Conservation (phyloP, 257 asterid species). For the Knoxia roxburghii region DNA sequence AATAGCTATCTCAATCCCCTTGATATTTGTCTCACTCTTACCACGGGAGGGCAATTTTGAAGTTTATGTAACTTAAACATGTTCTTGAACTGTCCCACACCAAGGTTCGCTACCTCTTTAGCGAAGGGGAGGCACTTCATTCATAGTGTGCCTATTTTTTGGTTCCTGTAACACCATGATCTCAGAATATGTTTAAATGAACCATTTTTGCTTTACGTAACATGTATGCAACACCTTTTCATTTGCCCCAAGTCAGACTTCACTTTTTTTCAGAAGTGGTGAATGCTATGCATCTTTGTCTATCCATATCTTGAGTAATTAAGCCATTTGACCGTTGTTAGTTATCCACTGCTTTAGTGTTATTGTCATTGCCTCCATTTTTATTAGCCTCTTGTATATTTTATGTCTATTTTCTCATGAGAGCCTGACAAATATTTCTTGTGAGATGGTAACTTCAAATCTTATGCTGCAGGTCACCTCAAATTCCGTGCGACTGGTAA, state of each 20-base stretch:
- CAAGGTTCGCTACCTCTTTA: neutral
- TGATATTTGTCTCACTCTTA: neutral
- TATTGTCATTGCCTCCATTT: neutral
- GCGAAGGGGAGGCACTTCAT: neutral
- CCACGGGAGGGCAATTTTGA: neutral
- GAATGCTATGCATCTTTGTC: neutral
- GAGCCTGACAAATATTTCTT: neutral
- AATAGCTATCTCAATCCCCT: neutral
- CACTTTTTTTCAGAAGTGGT: neutral
- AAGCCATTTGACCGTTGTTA: too few species aligned
- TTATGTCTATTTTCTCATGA: neutral
- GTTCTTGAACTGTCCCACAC: neutral
- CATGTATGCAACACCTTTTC: neutral
- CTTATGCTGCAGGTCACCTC: slow-evolving; percentile 63
- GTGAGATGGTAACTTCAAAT: slow-evolving; percentile 9
- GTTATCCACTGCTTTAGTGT: neutral
- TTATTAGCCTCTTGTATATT: neutral
- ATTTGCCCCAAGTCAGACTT: neutral
- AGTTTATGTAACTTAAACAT: too few species aligned
- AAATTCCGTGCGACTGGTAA: slow-evolving; percentile 63
- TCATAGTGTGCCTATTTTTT: neutral
- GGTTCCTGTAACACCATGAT: neutral
- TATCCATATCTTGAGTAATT: neutral
- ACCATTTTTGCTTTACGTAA: neutral
- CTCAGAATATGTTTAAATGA: too few species aligned